Evolutionary conservation across 2,329 filamentous ascomycete species (phyloP), one percentile per base, ranked within the genome.

Genomic region (Fusarium odoratissimum): DNA sequence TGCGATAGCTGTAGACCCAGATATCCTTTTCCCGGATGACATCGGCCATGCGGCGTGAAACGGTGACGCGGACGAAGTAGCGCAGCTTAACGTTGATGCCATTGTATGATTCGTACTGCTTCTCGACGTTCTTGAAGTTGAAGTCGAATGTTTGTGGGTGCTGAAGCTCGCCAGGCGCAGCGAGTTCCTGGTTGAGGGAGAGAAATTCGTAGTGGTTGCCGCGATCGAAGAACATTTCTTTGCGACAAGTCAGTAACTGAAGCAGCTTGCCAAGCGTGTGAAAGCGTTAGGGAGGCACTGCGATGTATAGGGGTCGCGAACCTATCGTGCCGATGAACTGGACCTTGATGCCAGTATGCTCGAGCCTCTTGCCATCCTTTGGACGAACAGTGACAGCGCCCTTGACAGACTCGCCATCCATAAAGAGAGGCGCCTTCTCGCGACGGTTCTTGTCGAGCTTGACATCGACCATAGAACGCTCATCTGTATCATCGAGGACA

Each of bases 91-190:
- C 96, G 81, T 99, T 99, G 90, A 99, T 99, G 80, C 96, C 96
- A 82, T 97, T 97, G 88, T 99, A 99, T 74, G 95, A 98, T 85
- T 99, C 97, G 88, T 99, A 99, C 83, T 97, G 95, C 88, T 99
- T 99, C 89, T 99, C 96, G 78, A 99, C 95, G 83, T 98, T 99
- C 84, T 98, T 98, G 90, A 99, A 99, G 86, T 98, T 97, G 90
- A 99, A 99, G 76, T 97, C 94, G 83, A 97, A 98, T 54, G 95
- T 98, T 86, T 99, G 96, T 46, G 96, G 96, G 84, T 99, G 97
- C 82, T 98, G 96, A 64, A 99, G 92, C 86, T 99, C 96, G 82
- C 96, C 96, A 5, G 96, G 96, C 23, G 96, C 95, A 23, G 96
- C 96, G 44, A 99, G 91, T 84, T 99, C 96, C 84, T 98, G 97